phyloP scores from a whole-genome alignment of 129 eudicot species.

The Artemisia annua region DNA sequence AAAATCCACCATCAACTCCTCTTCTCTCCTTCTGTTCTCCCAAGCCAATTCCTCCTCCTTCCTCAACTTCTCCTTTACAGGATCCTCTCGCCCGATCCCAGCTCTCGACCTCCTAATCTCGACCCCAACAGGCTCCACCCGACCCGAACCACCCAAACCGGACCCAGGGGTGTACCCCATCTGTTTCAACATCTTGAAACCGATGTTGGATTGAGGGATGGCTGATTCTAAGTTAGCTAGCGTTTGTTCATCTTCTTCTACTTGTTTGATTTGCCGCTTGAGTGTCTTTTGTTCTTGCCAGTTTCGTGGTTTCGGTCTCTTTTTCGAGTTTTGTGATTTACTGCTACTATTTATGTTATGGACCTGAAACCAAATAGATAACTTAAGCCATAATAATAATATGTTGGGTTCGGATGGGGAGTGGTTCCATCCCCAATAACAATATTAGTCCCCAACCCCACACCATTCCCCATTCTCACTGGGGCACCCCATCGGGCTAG shows the following conservation, averaged over 20 bases:
- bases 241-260: constrained; percentile 73
- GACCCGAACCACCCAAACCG: constrained; percentile 54
- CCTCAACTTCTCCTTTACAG: constrained; percentile 59
- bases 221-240: constrained; percentile 60
- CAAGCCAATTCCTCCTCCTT: constrained; percentile 48
- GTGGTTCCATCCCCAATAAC: no score
- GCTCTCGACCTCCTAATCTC: constrained; percentile 81
- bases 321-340: constrained; percentile 28
- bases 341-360: constrained; percentile 18
- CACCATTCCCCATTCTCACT: no score
- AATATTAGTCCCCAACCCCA: no score
- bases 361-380: constrained; percentile 29
- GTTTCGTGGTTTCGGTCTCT: constrained; percentile 47
- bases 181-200: constrained; percentile 80
- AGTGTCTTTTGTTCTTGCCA: constrained; percentile 65
- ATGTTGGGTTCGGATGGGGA: no score
- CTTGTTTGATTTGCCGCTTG: constrained; percentile 60
- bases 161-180: constrained; percentile 94
- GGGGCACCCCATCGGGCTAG: no score
- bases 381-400: no score
- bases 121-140: constrained; percentile 64
- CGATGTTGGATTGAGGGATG: constrained; percentile 82
- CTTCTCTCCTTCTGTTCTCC: constrained; percentile 53
- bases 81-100: constrained; percentile 84
- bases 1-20: constrained; percentile 73